These are phyloP conservation scores for Solanum raphanifolium DNA, from an alignment of 257 asterid genomes.

Conservation along the genomic window DNA sequence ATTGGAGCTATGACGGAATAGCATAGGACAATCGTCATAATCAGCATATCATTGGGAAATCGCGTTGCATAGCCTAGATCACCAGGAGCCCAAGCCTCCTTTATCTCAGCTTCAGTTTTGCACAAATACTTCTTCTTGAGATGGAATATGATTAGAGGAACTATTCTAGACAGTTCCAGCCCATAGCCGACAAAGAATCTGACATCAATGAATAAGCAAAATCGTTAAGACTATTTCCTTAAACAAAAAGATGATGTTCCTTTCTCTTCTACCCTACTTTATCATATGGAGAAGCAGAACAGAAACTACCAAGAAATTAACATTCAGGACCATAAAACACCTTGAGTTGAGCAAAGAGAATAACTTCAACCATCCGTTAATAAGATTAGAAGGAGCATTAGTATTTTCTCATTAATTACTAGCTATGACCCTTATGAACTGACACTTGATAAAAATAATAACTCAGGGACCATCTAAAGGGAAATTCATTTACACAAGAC, in stretches of 20 bases:
- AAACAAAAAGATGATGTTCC: background rate
- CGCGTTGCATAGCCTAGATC: conserved; percentile 73
- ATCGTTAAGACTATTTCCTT: background rate
- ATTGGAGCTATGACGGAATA: conserved; percentile 83
- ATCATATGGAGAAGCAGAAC: background rate
- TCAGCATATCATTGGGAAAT: conserved; percentile 69
- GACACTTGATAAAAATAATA: background rate
- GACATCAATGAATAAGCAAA: conserved; percentile 10
- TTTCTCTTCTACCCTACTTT: background rate
- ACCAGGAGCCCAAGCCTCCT: conserved; percentile 88
- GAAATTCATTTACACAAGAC: background rate
- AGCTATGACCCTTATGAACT: background rate
- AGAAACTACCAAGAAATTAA: background rate
- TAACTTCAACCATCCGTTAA: background rate
- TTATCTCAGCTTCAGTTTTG: conserved; percentile 72
- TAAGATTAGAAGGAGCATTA: background rate
- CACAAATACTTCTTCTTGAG: conserved; percentile 73
- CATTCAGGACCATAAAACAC: background rate
- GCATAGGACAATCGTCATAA: conserved; percentile 59
- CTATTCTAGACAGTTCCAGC: conserved; percentile 72
- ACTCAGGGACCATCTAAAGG: background rate
- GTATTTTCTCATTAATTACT: background rate
- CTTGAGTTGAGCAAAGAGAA: background rate
- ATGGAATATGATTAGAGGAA: conserved; percentile 69
- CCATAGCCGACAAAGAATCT: conserved; percentile 97